Evolutionary conservation across 108 stramenopile genomes (phyloP).

Genomic region (Pseudonitzschia multistriata): DNA sequence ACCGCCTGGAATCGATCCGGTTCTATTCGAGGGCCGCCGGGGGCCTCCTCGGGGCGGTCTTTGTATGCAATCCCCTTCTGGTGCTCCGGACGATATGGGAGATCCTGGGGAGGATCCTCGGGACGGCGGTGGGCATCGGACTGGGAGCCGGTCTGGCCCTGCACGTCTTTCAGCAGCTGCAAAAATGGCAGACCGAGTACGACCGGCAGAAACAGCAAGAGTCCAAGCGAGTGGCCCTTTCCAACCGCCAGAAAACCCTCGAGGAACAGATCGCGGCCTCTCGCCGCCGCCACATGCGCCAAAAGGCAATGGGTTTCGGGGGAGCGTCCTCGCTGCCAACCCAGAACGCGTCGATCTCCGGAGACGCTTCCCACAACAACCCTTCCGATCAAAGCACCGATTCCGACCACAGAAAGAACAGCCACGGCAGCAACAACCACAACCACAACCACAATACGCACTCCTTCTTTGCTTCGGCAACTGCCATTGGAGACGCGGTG

Average conservation of each 20-base stretch:
- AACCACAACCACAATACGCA: neutral
- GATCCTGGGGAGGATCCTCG: conserved; percentile 34
- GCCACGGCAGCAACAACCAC: neutral
- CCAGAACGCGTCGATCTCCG: neutral
- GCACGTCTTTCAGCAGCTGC: conserved; percentile 65
- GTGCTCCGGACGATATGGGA: neutral
- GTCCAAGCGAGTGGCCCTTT: conserved; percentile 7
- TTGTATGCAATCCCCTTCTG: conserved; percentile 1
- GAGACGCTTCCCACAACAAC: neutral
- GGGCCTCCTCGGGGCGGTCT: neutral
- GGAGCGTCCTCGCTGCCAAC: neutral
- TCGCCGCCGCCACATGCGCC: neutral
- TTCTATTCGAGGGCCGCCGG: neutral
- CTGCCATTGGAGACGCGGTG: conserved; percentile 12
- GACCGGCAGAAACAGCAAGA: neutral
- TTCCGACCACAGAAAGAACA: neutral
- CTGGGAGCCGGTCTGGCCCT: conserved; percentile 70
- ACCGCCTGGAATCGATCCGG: neutral
- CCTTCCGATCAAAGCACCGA: no score
- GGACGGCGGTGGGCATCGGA: conserved; percentile 60
- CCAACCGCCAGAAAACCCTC: neutral
- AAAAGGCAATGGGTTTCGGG: neutral
- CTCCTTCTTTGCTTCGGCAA: conserved; percentile 1
- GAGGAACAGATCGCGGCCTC: neutral
- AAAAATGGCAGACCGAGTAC: conserved; percentile 26